Evolutionary conservation across 176 grass and related monocot genomes (phyloP).

Genomic region (Zoysia pacifica): DNA sequence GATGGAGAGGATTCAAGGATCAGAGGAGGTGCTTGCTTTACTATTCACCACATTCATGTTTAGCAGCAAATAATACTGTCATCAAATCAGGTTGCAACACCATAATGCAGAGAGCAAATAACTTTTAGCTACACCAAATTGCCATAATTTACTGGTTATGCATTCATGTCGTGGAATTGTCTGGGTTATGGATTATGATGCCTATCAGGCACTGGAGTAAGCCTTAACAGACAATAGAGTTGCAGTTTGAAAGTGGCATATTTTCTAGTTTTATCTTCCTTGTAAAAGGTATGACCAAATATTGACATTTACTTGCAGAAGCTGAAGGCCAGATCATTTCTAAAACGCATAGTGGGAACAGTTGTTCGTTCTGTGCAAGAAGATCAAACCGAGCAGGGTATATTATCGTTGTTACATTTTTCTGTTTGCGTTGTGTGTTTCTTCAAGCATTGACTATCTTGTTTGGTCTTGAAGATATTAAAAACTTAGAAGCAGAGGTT

Average conservation of each 20-base stretch:
- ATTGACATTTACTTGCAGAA: conserved; percentile 58
- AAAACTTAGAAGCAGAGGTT: conserved; percentile 91
- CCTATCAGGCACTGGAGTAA: background rate
- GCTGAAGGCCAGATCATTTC: conserved; percentile 86
- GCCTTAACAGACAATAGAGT: background rate
- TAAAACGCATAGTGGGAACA: conserved; percentile 92
- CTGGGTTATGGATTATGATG: background rate
- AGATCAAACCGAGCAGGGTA: conserved; percentile 98
- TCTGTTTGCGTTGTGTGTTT: background rate
- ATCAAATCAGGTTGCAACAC: background rate
- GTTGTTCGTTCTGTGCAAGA: conserved; percentile 95
- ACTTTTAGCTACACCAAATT: background rate
- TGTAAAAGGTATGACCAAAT: conserved; percentile 5
- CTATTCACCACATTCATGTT: conserved; percentile 19
- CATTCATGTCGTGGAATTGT: background rate
- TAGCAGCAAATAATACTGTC: background rate
- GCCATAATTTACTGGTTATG: background rate
- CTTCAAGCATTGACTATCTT: conserved; percentile 24
- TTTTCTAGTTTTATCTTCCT: background rate
- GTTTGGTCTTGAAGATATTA: conserved; percentile 75
- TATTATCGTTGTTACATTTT: conserved; percentile 24
- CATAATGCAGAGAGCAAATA: background rate
- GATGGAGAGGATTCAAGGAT: conserved; percentile 96
- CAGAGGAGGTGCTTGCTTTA: conserved; percentile 71
- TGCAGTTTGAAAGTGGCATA: background rate